phyloP scores from a whole-genome alignment of 164 flowering plant species.

The Liquidambar formosana region DNA sequence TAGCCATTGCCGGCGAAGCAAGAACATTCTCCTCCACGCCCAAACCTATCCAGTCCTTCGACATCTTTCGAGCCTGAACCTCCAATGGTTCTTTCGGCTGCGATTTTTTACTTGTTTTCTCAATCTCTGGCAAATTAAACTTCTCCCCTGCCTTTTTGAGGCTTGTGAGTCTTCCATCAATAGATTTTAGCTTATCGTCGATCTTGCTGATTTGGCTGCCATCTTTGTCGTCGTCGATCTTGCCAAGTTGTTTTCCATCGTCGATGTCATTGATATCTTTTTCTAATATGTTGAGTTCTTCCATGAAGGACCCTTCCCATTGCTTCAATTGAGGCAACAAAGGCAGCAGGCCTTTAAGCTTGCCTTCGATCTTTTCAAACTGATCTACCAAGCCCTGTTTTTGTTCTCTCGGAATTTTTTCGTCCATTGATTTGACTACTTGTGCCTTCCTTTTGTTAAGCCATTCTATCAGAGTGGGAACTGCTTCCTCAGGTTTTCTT shows the following conservation, averaged over 20 bases:
- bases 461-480: too few species aligned
- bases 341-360: too few species aligned
- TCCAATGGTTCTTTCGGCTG: background rate
- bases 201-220: background rate
- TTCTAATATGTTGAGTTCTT: too few species aligned
- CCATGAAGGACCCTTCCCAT: too few species aligned
- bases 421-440: too few species aligned
- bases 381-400: too few species aligned
- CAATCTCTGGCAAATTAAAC: background rate
- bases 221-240: background rate
- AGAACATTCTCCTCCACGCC: background rate
- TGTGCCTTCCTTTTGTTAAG: too few species aligned
- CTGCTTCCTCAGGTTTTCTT: too few species aligned
- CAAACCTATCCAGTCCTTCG: background rate
- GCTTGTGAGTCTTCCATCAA: background rate
- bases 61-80: background rate
- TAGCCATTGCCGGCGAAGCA: background rate
- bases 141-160: background rate
- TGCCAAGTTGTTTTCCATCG: background rate
- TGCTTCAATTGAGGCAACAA: too few species aligned
- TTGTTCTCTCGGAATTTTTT: too few species aligned
- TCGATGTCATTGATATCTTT: background rate
- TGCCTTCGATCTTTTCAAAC: too few species aligned
- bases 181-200: background rate
- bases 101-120: background rate